Conservation (phyloP, 163 green algal genomes). For the Coccomyxa subellipsoidea region DNA sequence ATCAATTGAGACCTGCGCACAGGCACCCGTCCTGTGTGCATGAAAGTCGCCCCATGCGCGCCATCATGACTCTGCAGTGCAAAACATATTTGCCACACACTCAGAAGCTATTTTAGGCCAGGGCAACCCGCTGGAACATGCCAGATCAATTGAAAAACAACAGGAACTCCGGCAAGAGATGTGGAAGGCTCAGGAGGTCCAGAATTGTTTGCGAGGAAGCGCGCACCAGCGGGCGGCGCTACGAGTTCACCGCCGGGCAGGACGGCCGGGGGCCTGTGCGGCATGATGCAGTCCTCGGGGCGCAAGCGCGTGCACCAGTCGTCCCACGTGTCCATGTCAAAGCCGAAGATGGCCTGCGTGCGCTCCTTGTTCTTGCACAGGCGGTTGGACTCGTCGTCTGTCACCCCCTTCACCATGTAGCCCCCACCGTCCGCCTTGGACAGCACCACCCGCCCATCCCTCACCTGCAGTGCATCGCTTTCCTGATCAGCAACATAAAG, state of each 20-base stretch:
- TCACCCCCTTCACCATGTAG: slow-evolving; percentile 6
- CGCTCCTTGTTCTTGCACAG: slow-evolving; percentile 12
- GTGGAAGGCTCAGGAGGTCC: neutral
- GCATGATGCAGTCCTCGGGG: slow-evolving; percentile 43
- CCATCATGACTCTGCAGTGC: too few species aligned
- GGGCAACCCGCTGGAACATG: too few species aligned
- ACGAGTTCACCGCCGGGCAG: neutral
- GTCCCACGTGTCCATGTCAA: slow-evolving; percentile 60
- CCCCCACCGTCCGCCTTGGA: slow-evolving; percentile 27
- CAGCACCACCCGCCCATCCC: slow-evolving; percentile 34
- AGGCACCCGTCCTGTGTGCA: too few species aligned
- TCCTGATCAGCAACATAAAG: too few species aligned
- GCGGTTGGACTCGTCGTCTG: neutral
- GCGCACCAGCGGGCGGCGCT: neutral
- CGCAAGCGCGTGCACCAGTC: slow-evolving; percentile 41
- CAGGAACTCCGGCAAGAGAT: too few species aligned
- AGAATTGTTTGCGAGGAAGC: too few species aligned
- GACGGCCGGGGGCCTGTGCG: slow-evolving; percentile 27
- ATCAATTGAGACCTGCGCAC: too few species aligned
- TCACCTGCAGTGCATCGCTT: neutral
- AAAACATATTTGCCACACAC: too few species aligned
- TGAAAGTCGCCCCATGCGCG: too few species aligned
- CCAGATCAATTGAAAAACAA: too few species aligned
- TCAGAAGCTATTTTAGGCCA: too few species aligned
- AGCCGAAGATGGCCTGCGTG: slow-evolving; percentile 46